Percentiles rank a stretch among this genome's conserved stretches.
phyloP scores from a whole-genome alignment of 1,284 basidiomycete species.

The Hortiboletus rubellus region DNA sequence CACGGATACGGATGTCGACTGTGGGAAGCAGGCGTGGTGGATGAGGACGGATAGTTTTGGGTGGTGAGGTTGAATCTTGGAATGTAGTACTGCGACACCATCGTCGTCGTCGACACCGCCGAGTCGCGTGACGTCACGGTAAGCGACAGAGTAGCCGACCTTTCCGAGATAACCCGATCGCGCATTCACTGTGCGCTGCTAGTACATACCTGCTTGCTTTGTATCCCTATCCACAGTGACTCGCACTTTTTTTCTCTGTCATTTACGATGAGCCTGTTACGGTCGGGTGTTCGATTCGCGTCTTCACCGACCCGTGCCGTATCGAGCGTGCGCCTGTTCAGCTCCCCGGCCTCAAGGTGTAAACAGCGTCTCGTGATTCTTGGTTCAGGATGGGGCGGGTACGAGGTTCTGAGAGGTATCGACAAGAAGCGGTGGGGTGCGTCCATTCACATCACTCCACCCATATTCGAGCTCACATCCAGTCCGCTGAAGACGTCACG shows the following conservation, averaged over 20 bases:
- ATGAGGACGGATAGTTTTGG: constrained; percentile 13
- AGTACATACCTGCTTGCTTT: constrained; percentile 12
- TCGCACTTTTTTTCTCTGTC: background rate
- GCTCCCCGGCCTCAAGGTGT: constrained; percentile 34
- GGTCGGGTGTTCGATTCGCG: constrained; percentile 1
- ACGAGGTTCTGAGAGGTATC: constrained; percentile 63
- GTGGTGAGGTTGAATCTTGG: background rate
- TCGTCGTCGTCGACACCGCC: background rate
- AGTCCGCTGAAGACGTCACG: constrained; percentile 54
- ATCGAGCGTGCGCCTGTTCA: constrained; percentile 36
- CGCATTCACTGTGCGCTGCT: too few relatives aligned
- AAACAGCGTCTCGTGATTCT: constrained; percentile 77
- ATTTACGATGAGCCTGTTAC: constrained; percentile 23
- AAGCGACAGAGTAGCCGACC: background rate
- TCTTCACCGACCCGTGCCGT: background rate
- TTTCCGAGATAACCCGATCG: constrained; percentile 2
- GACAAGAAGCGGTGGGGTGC: constrained; percentile 69
- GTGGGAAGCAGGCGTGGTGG: constrained; percentile 18
- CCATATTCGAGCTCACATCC: constrained; percentile 12
- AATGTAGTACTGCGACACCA: constrained; percentile 8
- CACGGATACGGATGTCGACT: constrained; percentile 4
- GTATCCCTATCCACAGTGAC: background rate
- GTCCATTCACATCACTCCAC: constrained; percentile 22
- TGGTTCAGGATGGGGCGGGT: constrained; percentile 86
- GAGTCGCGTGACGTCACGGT: constrained; percentile 9